These are phyloP conservation scores for Macrotyloma uniflorum DNA, from an alignment of 306 rosid genomes.

Conservation along the genomic window DNA sequence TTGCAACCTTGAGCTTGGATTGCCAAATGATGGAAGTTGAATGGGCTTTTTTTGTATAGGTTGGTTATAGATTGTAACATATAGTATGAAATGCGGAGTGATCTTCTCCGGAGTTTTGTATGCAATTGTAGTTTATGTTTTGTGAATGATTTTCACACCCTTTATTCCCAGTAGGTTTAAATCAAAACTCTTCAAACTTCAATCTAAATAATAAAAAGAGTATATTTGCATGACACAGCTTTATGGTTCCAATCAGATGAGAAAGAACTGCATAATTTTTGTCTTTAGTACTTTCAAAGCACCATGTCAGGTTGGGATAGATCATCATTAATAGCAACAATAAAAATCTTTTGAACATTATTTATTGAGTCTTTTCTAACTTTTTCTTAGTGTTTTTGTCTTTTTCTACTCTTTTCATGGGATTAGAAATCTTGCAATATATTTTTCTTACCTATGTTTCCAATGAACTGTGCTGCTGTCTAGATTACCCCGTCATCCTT, in stretches of 20 bases:
- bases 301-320: too few species aligned
- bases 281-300: conserved; percentile 15
- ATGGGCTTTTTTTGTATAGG: conserved; percentile 82
- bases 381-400: too few species aligned
- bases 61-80: conserved; percentile 72
- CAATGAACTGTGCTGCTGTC: too few species aligned
- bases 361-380: too few species aligned
- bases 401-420: too few species aligned
- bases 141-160: conserved; percentile 33
- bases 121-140: conserved; percentile 50
- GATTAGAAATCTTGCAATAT: too few species aligned
- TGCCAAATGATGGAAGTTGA: conserved; percentile 60
- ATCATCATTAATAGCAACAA: too few species aligned
- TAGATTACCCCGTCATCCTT: too few species aligned
- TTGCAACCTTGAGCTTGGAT: conserved; percentile 53
- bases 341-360: too few species aligned
- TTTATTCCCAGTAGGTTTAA: neutral
- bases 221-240: neutral
- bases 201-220: conserved; percentile 7
- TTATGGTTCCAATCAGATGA: neutral
- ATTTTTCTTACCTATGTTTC: too few species aligned
- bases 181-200: neutral
- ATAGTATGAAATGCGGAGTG: conserved; percentile 67
- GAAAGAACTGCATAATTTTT: neutral
- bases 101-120: conserved; percentile 58